Conservation (phyloP, 1,284 basidiomycete genomes). For the Cerrena zonata region DNA sequence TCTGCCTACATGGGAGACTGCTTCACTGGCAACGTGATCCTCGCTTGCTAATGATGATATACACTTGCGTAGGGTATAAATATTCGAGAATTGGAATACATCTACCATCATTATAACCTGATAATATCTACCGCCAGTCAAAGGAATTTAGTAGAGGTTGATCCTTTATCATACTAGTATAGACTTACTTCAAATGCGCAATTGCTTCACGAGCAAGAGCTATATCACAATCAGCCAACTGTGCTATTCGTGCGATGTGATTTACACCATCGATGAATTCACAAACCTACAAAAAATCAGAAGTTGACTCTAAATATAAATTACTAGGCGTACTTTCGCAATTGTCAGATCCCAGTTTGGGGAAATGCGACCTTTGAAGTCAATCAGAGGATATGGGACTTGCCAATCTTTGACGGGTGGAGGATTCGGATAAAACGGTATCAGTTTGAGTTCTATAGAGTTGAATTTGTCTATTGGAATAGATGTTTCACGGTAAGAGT, state of each 20-base stretch:
- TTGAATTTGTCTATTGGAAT: constrained; percentile 86
- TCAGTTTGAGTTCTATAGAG: constrained; percentile 90
- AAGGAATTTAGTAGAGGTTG: not conserved
- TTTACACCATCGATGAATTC: constrained; percentile 85
- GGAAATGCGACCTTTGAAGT: constrained; percentile 75
- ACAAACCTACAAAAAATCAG: constrained; percentile 49
- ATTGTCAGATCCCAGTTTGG: constrained; percentile 97
- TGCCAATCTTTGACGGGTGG: constrained; percentile 88
- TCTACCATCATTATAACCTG: constrained; percentile 94
- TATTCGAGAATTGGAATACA: constrained; percentile 97
- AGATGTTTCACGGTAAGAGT: constrained; percentile 92
- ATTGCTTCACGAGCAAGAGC: constrained; percentile 82
- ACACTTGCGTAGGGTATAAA: constrained; percentile 85
- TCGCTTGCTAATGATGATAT: constrained; percentile 84
- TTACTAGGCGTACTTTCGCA: constrained; percentile 52
- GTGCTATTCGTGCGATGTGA: constrained; percentile 86
- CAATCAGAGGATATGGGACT: constrained; percentile 87
- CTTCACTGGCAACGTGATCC: constrained; percentile 78
- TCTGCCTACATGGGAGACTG: constrained; percentile 82
- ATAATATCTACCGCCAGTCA: constrained; percentile 59
- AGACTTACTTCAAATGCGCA: constrained; percentile 84
- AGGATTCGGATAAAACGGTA: constrained; percentile 95
- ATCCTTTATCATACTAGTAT: constrained; percentile 2
- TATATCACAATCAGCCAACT: constrained; percentile 86
- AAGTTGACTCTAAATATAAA: constrained; percentile 5